A percentile compares a stretch with the other conserved stretches of the same genome.
Evolutionary conservation across 495 filamentous ascomycete species (phyloP).

Genomic region (Penicillium subrubescens): DNA sequence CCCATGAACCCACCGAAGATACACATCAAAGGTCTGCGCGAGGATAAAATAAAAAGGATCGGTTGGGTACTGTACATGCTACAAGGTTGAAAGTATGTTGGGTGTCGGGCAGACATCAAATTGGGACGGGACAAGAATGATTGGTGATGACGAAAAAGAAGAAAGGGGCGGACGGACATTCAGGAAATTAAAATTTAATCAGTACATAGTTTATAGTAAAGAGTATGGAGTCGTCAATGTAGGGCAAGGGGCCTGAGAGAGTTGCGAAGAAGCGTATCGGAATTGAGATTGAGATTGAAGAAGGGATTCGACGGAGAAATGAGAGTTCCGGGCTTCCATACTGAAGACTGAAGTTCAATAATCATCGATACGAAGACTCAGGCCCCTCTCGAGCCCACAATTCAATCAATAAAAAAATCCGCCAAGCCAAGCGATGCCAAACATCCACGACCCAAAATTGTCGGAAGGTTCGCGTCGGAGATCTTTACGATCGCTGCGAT

Average conservation of each 20-base stretch:
- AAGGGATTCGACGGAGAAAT: not conserved
- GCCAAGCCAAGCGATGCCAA: not conserved
- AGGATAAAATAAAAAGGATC: not conserved
- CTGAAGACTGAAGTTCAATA: not conserved
- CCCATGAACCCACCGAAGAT: not conserved
- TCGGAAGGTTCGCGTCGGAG: not conserved
- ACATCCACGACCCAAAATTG: not conserved
- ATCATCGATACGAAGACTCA: not conserved
- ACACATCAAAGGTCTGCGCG: not conserved
- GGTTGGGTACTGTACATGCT: slow-evolving; percentile 5
- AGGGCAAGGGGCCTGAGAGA: not conserved
- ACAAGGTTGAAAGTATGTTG: not conserved
- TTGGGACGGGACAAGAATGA: not conserved
- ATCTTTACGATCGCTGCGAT: not conserved
- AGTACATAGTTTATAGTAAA: not conserved
- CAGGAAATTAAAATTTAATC: not conserved
- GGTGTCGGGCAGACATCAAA: slow-evolving; percentile 1
- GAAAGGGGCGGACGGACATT: not conserved
- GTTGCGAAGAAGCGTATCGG: not conserved
- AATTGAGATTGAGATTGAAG: not conserved
- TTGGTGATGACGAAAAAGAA: not conserved
- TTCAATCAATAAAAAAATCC: not conserved
- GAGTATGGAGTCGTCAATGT: not conserved
- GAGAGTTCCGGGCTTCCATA: too few relatives aligned
- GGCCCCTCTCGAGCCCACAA: not conserved